Conservation (phyloP, 805 yeast genomes). For the Priceomyces castillae region DNA sequence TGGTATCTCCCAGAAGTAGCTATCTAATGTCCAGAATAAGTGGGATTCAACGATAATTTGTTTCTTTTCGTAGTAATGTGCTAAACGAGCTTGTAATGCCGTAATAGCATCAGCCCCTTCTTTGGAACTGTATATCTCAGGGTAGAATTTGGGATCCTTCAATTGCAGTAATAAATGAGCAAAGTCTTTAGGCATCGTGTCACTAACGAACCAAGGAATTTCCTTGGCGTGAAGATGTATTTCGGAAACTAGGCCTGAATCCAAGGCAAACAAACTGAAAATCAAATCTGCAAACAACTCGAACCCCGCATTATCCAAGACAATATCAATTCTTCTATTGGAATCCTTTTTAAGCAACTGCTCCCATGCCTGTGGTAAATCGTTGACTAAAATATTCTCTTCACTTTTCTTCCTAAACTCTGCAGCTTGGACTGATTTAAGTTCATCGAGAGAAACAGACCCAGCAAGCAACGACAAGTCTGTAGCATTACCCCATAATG, state of each 20-base stretch:
- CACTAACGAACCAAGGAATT: constrained; percentile 97
- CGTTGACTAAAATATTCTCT: constrained; percentile 74
- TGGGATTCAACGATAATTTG: constrained; percentile 41
- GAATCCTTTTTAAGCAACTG: constrained; percentile 26
- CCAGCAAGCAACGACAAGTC: constrained; percentile 88
- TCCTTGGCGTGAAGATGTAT: constrained; percentile 84
- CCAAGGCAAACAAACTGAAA: constrained; percentile 45
- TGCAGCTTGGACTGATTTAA: constrained; percentile 87
- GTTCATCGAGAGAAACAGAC: constrained; percentile 78
- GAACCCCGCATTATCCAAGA: constrained; percentile 92
- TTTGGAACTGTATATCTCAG: constrained; percentile 26
- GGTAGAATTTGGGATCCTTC: constrained; percentile 49
- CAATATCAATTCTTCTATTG: constrained; percentile 66
- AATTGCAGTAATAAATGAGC: constrained; percentile 56
- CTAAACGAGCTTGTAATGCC: constrained; percentile 20
- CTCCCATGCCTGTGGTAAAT: constrained; percentile 66
- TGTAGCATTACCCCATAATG: constrained; percentile 98
- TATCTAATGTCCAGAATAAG: constrained; percentile 83
- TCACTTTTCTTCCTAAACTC: constrained; percentile 81
- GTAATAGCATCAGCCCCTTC: constrained; percentile 21
- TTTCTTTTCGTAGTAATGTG: constrained; percentile 17
- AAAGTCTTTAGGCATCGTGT: constrained; percentile 84
- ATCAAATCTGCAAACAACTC: constrained; percentile 61
- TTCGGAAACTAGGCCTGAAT: constrained; percentile 58
- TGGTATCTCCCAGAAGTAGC: constrained; percentile 72